Evolutionary conservation across 2,329 filamentous ascomycete species (phyloP), one percentile per base, ranked within the genome.

Genomic region (Lasiodiplodia citricola): DNA sequence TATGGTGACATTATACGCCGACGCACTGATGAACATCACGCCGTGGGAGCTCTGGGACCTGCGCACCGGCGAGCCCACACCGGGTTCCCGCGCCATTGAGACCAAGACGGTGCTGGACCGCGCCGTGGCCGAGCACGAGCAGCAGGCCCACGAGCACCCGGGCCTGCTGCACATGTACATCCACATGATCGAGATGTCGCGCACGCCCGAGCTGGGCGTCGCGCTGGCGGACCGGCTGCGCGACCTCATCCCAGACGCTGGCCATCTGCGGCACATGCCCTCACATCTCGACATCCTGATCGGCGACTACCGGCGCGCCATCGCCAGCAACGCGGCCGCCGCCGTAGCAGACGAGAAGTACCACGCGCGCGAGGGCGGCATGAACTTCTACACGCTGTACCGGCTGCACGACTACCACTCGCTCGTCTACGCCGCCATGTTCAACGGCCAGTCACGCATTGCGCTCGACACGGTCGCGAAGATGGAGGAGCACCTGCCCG

Each of bases 331-430:
- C 76, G 82, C 85, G 2, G 84, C 86, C 25, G 92, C 92, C 11
- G 89, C 92, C 58, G 74, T 79, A 0, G 91, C 90, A 1, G 91
- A 95, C 74, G 87, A 91, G 63, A 88, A 87, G 72, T 94, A 87
- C 74, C 82, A 92, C 2, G 78, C 80, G 0, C 81, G 84, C 5
- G 82, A 86, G 8, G 90, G 91, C 0, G 82, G 87, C 0, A 77
- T 87, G 70, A 91, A 91, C 75, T 94, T 94, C 76, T 95, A 94
- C 80, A 90, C 90, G 0, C 84, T 94, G 5, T 95, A 94, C 76
- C 87, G 92, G 16, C 86, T 87, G 62, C 92, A 95, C 75, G 84
- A 94, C 74, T 90, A 90, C 73, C 92, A 94, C 75, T 93, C 92
- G 71, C 85, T 88, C 2, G 86, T 94, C 62, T 94, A 94, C 75